Evolutionary conservation across 148 eudicot genomes (phyloP), one percentile per base, ranked within the genome.

Genomic region (Rhododendron ovatum): DNA sequence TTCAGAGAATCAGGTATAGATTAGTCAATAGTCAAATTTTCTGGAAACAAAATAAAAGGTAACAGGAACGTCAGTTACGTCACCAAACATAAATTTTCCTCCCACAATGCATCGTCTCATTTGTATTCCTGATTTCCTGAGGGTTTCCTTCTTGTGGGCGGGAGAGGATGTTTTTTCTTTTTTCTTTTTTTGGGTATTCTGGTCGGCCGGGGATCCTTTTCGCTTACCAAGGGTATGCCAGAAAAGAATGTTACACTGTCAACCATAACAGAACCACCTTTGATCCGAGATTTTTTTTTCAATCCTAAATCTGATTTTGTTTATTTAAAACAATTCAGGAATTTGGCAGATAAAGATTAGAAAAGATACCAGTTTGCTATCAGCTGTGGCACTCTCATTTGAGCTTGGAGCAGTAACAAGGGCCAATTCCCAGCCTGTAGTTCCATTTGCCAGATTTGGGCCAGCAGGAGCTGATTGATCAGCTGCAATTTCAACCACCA

Each of bases 401-500:
- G 98, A 92, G 90, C 96, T 95, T 53, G 99, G 98, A 83, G 99
- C 95, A 87, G 96, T 92, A 75, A 97, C 98, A 84, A 95, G 98
- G 85, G 99, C 99, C 88, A 97, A 86, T 89, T 97, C 99, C 98
- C 99, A 97, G 84, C 99, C 99, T 22, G 95, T 87, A 55, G 94
- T 78, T 84, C 98, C 96, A 87, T 92, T 94, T 55, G 91, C 86
- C 63, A 91, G 89, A 88, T 84, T 89, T 69, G 90, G 83, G 86
- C 88, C 91, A 86, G 92, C 85, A 9, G 95, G 84, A 87, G 90
- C 80, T 59, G 95, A 89, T 81, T 91, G 93, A 83, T 90, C 90
- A 77, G 90, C 93, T 92, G 87, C 87, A 84, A 78, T 76, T 82
- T 78, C 37, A 47, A 45, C 55, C 37, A 41, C 33, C 18, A 20